A percentile compares a stretch with the other conserved stretches of the same genome.
These are phyloP conservation scores for Monosporozyma solicola DNA, from an alignment of 805 yeast species.

Conservation along the genomic window DNA sequence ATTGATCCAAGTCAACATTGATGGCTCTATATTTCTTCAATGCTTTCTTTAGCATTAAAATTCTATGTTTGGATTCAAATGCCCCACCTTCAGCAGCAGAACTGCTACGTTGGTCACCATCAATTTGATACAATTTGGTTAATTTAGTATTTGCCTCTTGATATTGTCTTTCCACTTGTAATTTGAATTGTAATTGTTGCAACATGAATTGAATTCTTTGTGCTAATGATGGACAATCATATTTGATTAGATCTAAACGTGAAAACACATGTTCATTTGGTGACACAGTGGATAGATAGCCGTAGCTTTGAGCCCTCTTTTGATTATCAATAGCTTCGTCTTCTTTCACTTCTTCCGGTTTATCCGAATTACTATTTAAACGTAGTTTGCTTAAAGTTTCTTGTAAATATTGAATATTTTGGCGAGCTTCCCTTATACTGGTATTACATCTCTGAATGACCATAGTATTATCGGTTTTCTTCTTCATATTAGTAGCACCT, in stretches of 20 bases:
- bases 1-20: constrained; percentile 59
- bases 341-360: constrained; percentile 1
- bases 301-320: constrained; percentile 9
- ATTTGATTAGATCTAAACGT: constrained; percentile 73
- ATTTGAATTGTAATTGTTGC: constrained; percentile 86
- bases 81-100: constrained; percentile 86
- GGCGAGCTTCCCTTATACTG: constrained; percentile 82
- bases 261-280: constrained; percentile 39
- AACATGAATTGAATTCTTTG: constrained; percentile 93
- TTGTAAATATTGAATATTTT: constrained; percentile 81
- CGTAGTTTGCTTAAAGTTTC: constrained; percentile 59
- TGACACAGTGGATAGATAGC: constrained; percentile 33
- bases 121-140: constrained; percentile 74
- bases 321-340: constrained; percentile 14
- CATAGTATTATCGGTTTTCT: constrained; percentile 65
- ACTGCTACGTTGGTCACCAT: constrained; percentile 80
- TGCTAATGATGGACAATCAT: constrained; percentile 90
- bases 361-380: constrained; percentile 11
- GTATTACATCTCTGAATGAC: constrained; percentile 89
- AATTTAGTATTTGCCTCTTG: constrained; percentile 87
- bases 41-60: constrained; percentile 73
- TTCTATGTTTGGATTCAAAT: constrained; percentile 74
- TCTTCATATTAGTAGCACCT: constrained; percentile 76
- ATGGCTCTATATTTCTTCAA: constrained; percentile 83
- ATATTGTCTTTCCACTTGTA: constrained; percentile 90